A percentile compares a stretch with the other conserved stretches of the same genome.
These are phyloP conservation scores for Ophiostoma montium DNA, from an alignment of 2,329 filamentous ascomycete genomes.

Conservation along the genomic window DNA sequence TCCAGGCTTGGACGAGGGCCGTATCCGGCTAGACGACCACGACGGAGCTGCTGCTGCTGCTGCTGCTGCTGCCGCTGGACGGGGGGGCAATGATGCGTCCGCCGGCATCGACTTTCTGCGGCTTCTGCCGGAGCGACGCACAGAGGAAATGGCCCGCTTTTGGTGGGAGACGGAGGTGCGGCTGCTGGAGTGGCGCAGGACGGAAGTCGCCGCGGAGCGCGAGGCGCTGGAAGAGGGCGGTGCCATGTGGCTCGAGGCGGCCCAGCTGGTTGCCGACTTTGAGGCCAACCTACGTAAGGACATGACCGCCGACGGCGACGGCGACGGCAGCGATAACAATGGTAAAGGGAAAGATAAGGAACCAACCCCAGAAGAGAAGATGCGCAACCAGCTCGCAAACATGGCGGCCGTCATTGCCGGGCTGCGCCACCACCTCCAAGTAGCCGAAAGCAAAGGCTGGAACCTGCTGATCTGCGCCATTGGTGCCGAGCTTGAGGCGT, in stretches of 20 bases:
- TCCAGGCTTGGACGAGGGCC: neutral
- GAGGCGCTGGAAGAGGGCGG: slow-evolving; percentile 54
- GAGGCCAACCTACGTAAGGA: slow-evolving; percentile 47
- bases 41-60: neutral
- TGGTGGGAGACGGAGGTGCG: slow-evolving; percentile 55
- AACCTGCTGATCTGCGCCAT: slow-evolving; percentile 63
- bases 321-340: slow-evolving; percentile 1
- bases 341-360: slow-evolving; percentile 17
- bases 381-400: slow-evolving; percentile 31
- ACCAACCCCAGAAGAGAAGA: slow-evolving; percentile 10
- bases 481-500: slow-evolving; percentile 40
- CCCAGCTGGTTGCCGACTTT: slow-evolving; percentile 46
- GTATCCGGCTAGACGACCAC: neutral
- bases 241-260: slow-evolving; percentile 49
- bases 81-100: slow-evolving; percentile 18
- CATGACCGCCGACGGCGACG: slow-evolving; percentile 25
- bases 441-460: slow-evolving; percentile 51
- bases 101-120: slow-evolving; percentile 41
- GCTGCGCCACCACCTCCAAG: slow-evolving; percentile 37
- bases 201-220: slow-evolving; percentile 45
- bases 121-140: slow-evolving; percentile 50
- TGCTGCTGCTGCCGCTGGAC: slow-evolving; percentile 11
- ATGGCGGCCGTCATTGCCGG: slow-evolving; percentile 43
- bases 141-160: slow-evolving; percentile 53
- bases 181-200: slow-evolving; percentile 38